phyloP scores from a whole-genome alignment of 2,329 filamentous ascomycete species.

The Tothia fuscella region DNA sequence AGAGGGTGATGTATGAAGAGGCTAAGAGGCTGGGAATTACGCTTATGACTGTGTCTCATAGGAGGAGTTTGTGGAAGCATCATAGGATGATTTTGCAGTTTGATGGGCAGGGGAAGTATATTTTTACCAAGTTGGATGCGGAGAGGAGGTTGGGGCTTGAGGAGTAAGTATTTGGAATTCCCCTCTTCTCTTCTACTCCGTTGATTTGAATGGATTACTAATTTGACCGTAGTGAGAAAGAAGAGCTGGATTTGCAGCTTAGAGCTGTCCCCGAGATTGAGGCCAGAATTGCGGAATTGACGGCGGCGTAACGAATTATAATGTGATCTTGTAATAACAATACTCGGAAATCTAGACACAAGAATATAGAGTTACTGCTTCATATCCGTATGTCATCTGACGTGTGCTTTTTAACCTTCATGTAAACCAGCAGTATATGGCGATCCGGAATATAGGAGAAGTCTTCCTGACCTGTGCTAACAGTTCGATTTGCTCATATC shows the following conservation, averaged over 20 bases:
- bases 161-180: constrained; percentile 52
- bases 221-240: constrained; percentile 54
- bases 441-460: too few species aligned
- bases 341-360: constrained; percentile 1
- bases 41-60: constrained; percentile 90
- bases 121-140: constrained; percentile 83
- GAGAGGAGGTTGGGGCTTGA: constrained; percentile 75
- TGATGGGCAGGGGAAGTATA: constrained; percentile 81
- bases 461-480: too few species aligned
- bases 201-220: constrained; percentile 3
- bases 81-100: constrained; percentile 92
- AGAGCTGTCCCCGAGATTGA: constrained; percentile 81
- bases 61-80: constrained; percentile 90
- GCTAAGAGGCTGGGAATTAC: constrained; percentile 87
- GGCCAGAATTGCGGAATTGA: constrained; percentile 71
- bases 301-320: constrained; percentile 12
- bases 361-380: too few species aligned
- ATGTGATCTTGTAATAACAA: too few species aligned
- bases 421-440: too few species aligned
- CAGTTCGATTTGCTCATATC: too few species aligned
- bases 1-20: constrained; percentile 93
- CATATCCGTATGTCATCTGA: too few species aligned
- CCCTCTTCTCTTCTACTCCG: constrained; percentile 11
- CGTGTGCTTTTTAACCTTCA: too few species aligned
- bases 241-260: constrained; percentile 78